phyloP scores from a whole-genome alignment of 164 flowering plant genomes.

The Hamamelis virginiana region DNA sequence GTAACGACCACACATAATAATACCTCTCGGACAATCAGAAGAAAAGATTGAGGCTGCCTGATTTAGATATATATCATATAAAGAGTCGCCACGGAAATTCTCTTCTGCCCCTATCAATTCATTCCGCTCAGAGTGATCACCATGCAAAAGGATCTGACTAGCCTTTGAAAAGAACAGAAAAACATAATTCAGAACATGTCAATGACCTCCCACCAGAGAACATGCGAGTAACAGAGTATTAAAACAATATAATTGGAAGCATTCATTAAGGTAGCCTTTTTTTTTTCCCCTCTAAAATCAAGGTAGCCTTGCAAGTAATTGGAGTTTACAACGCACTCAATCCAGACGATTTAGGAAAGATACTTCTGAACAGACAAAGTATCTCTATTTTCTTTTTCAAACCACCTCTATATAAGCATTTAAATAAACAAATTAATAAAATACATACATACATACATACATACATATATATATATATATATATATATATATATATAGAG shows the following conservation, averaged over 20 bases:
- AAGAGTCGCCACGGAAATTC: constrained; percentile 31
- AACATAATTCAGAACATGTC: neutral
- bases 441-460: too few species aligned
- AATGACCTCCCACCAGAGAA: neutral
- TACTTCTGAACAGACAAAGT: neutral
- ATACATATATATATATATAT: too few species aligned
- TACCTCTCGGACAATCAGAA: constrained; percentile 53
- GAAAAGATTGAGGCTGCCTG: constrained; percentile 46
- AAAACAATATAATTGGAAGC: neutral
- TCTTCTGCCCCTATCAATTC: constrained; percentile 49
- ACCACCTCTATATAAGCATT: too few species aligned
- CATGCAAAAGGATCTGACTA: constrained; percentile 42
- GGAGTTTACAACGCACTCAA: neutral
- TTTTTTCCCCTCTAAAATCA: too few species aligned
- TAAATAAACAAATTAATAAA: too few species aligned
- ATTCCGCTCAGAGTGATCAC: constrained; percentile 45
- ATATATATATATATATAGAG: too few species aligned
- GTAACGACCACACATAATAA: neutral
- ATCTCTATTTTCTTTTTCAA: too few species aligned
- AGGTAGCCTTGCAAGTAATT: neutral
- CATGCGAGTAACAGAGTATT: neutral
- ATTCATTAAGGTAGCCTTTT: too few species aligned
- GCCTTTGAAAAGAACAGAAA: constrained; percentile 42
- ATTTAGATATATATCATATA: constrained; percentile 53
- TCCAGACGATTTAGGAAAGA: neutral